Conservation (phyloP, 805 yeast species). For the Trichomonascus vanleenenianus region DNA sequence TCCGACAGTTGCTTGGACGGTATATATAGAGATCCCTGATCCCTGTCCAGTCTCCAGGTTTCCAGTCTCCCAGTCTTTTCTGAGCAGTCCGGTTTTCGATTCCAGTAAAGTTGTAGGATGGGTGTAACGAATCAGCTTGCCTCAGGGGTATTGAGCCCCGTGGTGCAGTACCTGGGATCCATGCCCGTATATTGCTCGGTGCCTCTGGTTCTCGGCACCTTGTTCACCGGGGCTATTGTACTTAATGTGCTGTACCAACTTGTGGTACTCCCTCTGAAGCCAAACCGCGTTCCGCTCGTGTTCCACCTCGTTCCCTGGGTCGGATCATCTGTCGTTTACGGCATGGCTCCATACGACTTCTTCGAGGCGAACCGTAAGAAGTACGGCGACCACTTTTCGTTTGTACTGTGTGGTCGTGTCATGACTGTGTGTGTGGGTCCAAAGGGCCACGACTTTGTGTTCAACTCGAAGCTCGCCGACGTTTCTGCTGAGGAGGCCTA, state of each 20-base stretch:
- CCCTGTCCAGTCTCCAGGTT: no score
- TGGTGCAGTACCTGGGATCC: background rate
- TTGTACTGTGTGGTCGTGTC: slow-evolving; percentile 77
- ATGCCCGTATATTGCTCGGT: slow-evolving; percentile 19
- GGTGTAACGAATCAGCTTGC: background rate
- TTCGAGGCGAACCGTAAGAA: slow-evolving; percentile 70
- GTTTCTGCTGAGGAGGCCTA: slow-evolving; percentile 97
- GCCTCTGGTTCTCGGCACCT: slow-evolving; percentile 18
- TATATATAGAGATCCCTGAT: no score
- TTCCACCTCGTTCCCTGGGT: slow-evolving; percentile 94
- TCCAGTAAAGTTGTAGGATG: background rate
- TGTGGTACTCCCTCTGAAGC: slow-evolving; percentile 23
- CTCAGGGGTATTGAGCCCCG: background rate
- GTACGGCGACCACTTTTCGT: slow-evolving; percentile 91
- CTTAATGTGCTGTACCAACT: slow-evolving; percentile 30
- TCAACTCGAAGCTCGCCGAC: slow-evolving; percentile 81
- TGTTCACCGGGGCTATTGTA: slow-evolving; percentile 16
- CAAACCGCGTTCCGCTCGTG: slow-evolving; percentile 82
- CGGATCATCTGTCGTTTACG: slow-evolving; percentile 83
- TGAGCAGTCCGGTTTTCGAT: no score
- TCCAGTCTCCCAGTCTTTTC: no score
- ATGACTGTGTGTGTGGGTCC: slow-evolving; percentile 98
- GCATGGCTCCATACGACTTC: slow-evolving; percentile 89
- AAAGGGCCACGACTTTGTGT: slow-evolving; percentile 93
- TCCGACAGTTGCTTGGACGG: no score